phyloP scores from a whole-genome alignment of 345 rosid species.

The Iberis pinnata region DNA sequence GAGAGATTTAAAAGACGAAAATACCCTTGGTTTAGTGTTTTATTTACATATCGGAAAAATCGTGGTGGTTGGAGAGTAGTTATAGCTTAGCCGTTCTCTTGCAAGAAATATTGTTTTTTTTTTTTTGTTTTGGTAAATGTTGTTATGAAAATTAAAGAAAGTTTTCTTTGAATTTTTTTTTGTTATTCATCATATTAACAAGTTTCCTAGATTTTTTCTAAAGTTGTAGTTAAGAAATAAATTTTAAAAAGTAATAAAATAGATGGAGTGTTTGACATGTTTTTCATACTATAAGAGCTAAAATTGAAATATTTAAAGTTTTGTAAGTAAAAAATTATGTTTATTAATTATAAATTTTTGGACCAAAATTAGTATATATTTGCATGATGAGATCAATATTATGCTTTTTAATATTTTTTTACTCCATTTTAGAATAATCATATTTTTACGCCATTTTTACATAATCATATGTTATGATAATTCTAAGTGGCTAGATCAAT shows the following conservation, averaged over 20 bases:
- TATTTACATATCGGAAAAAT: constrained; percentile 16
- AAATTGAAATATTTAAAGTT: too few species aligned
- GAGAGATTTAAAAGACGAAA: neutral
- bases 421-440: too few species aligned
- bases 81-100: too few species aligned
- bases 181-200: neutral
- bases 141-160: constrained; percentile 13
- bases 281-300: neutral
- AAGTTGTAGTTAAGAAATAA: constrained; percentile 1
- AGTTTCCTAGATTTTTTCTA: constrained; percentile 10
- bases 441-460: too few species aligned
- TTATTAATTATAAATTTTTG: too few species aligned
- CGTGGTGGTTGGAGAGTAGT: constrained; percentile 31
- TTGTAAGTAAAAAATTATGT: neutral
- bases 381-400: too few species aligned
- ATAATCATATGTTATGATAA: too few species aligned
- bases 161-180: too few species aligned
- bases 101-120: too few species aligned
- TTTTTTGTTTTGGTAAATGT: constrained; percentile 26
- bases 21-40: constrained; percentile 11
- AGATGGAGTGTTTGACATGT: neutral
- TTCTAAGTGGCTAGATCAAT: too few species aligned
- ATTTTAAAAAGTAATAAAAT: constrained; percentile 18
- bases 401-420: too few species aligned
- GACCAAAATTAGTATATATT: too few species aligned